Percentiles rank a stretch among this genome's conserved stretches.
Evolutionary conservation across 202 grass and related monocot species (phyloP).

Genomic region (Eragrostis tef): DNA sequence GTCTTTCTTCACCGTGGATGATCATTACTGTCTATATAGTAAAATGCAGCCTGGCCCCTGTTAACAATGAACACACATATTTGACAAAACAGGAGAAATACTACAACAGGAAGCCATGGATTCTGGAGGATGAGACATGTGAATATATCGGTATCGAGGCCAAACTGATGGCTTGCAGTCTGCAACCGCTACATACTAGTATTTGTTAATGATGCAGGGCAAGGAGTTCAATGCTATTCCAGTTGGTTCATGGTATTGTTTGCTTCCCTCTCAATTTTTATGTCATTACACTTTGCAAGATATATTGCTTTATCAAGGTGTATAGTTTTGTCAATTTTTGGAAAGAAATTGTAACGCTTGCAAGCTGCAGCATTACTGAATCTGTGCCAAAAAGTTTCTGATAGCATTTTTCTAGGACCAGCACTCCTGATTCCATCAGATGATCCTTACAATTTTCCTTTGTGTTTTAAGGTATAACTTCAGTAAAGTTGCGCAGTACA

Average conservation of each 20-base stretch:
- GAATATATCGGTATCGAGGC: slow-evolving; percentile 74
- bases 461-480: slow-evolving; percentile 74
- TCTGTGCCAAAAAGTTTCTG: background rate
- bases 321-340: background rate
- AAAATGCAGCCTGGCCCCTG: background rate
- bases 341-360: background rate
- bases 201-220: slow-evolving; percentile 63
- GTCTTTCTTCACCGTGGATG: slow-evolving; percentile 20
- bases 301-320: background rate
- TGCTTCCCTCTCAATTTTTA: too few species aligned
- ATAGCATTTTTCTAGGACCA: background rate
- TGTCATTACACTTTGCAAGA: slow-evolving; percentile 30
- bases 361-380: slow-evolving; percentile 3
- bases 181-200: slow-evolving; percentile 71
- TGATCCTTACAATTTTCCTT: slow-evolving; percentile 28
- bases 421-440: too few species aligned
- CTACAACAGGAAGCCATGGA: slow-evolving; percentile 66
- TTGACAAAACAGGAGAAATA: slow-evolving; percentile 66
- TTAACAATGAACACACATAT: slow-evolving; percentile 26
- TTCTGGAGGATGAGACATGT: slow-evolving; percentile 84
- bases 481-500: slow-evolving; percentile 84
- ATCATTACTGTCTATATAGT: slow-evolving; percentile 26
- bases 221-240: slow-evolving; percentile 68
- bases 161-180: slow-evolving; percentile 65
- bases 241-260: slow-evolving; percentile 67